Conservation (phyloP, 2,329 filamentous ascomycete genomes). For the Colletotrichum cuscutae region DNA sequence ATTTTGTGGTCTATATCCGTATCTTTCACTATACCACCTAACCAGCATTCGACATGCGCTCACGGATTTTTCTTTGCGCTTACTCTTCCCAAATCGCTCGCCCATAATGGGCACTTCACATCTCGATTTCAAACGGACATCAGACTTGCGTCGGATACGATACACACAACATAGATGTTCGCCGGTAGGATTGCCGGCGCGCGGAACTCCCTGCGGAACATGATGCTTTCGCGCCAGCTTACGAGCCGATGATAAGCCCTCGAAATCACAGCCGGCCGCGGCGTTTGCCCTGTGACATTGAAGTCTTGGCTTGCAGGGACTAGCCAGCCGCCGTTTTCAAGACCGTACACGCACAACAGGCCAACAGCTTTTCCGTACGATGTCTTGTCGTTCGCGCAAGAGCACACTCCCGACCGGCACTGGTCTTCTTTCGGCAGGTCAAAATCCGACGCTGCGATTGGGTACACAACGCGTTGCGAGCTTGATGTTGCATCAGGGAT, state of each 20-base stretch:
- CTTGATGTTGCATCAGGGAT: neutral
- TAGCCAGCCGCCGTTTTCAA: neutral
- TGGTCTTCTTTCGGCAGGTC: constrained; percentile 28
- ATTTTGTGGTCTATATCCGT: neutral
- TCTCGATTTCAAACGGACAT: neutral
- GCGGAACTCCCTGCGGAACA: neutral
- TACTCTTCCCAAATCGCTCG: neutral
- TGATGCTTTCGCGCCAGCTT: neutral
- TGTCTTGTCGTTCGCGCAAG: neutral
- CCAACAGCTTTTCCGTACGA: neutral
- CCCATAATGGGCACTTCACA: neutral
- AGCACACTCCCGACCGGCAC: neutral
- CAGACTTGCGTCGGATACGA: neutral
- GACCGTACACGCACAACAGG: neutral
- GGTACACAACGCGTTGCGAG: neutral
- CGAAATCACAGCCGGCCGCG: neutral
- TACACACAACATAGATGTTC: neutral
- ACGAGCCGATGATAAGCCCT: neutral
- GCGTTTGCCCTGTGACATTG: neutral
- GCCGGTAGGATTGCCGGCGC: too few relatives aligned
- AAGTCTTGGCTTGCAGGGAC: constrained; percentile 14
- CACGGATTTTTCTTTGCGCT: neutral
- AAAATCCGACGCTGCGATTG: neutral
- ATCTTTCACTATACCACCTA: too few relatives aligned
- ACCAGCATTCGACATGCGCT: neutral